A percentile compares a stretch with the other conserved stretches of the same genome.
phyloP scores from a whole-genome alignment of 768 basidiomycete genomes.

The Auricularia auricula-judae region DNA sequence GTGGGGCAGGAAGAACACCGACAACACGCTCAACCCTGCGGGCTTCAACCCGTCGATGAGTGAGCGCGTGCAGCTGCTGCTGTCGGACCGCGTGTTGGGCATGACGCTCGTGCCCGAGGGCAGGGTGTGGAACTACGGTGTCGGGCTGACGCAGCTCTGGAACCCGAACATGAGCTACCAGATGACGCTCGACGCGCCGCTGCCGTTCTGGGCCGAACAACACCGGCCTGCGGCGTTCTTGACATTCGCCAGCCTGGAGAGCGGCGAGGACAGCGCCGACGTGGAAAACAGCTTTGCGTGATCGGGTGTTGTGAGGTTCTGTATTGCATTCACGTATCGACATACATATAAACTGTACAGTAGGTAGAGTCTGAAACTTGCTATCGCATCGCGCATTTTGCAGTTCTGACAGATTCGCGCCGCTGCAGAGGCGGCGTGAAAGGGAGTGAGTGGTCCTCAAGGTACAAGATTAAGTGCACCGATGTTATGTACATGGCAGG shows the following conservation, averaged over 20 bases:
- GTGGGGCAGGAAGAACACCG: constrained; percentile 91
- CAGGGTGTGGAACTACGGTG: constrained; percentile 93
- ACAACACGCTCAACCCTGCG: constrained; percentile 72
- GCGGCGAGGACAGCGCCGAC: constrained; percentile 87
- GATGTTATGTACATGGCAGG: neutral
- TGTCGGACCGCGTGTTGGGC: constrained; percentile 92
- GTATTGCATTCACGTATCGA: neutral
- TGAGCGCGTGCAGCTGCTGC: constrained; percentile 75
- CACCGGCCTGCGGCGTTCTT: constrained; percentile 92
- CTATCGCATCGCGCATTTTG: neutral
- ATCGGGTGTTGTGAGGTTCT: constrained; percentile 9
- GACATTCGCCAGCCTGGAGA: constrained; percentile 86
- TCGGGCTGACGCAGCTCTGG: constrained; percentile 89
- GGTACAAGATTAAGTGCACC: too few relatives aligned
- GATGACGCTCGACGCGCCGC: constrained; percentile 84
- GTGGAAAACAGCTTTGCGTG: constrained; percentile 91
- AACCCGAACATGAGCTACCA: constrained; percentile 68
- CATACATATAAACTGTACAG: neutral
- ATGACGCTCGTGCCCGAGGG: constrained; percentile 94
- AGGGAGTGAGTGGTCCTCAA: too few relatives aligned
- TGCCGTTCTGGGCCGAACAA: constrained; percentile 92
- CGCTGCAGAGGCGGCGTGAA: too few relatives aligned
- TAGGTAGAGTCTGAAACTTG: neutral
- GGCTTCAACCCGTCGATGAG: constrained; percentile 99
- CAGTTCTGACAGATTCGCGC: too few relatives aligned